phyloP scores from a whole-genome alignment of 1,284 basidiomycete genomes.

The Singerocomus rubriflavus region DNA sequence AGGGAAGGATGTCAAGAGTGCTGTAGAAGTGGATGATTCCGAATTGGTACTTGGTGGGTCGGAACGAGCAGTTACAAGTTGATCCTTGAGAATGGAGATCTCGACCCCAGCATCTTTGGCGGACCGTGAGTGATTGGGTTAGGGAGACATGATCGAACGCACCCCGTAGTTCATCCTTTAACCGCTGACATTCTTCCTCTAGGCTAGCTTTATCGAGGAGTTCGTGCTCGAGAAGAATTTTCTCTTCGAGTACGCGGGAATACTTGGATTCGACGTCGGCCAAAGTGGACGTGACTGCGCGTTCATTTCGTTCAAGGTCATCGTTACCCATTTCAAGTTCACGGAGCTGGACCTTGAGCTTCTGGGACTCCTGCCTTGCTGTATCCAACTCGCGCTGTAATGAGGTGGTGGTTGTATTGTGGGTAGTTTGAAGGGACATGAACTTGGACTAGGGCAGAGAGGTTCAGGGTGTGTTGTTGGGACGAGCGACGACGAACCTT shows the following conservation, averaged over 20 bases:
- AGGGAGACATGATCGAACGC: slow-evolving; percentile 19
- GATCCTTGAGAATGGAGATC: slow-evolving; percentile 78
- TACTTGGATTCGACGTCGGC: slow-evolving; percentile 92
- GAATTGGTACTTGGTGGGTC: slow-evolving; percentile 27
- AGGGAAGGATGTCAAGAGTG: slow-evolving; percentile 21
- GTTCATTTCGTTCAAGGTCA: slow-evolving; percentile 88
- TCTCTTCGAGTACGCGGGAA: slow-evolving; percentile 90
- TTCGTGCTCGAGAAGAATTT: slow-evolving; percentile 95
- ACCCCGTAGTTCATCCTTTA: slow-evolving; percentile 95
- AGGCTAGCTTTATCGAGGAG: slow-evolving; percentile 87
- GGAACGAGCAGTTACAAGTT: slow-evolving; percentile 46
- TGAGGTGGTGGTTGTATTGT: slow-evolving; percentile 84
- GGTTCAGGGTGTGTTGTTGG: slow-evolving; percentile 6
- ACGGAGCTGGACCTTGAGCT: slow-evolving; percentile 75
- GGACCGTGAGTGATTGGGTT: slow-evolving; percentile 20
- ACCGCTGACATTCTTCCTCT: slow-evolving; percentile 89
- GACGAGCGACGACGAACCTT: slow-evolving; percentile 55
- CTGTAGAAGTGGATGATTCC: slow-evolving; percentile 27
- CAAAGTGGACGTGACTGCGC: slow-evolving; percentile 87
- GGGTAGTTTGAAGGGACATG: slow-evolving; percentile 83
- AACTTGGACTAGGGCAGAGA: slow-evolving; percentile 69
- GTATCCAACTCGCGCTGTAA: slow-evolving; percentile 88
- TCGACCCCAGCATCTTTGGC: slow-evolving; percentile 79
- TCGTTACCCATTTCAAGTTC: slow-evolving; percentile 97
- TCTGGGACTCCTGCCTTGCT: slow-evolving; percentile 76